A percentile compares a stretch with the other conserved stretches of the same genome.
Conservation (phyloP, 768 basidiomycete species). For the Russula vinacea region DNA sequence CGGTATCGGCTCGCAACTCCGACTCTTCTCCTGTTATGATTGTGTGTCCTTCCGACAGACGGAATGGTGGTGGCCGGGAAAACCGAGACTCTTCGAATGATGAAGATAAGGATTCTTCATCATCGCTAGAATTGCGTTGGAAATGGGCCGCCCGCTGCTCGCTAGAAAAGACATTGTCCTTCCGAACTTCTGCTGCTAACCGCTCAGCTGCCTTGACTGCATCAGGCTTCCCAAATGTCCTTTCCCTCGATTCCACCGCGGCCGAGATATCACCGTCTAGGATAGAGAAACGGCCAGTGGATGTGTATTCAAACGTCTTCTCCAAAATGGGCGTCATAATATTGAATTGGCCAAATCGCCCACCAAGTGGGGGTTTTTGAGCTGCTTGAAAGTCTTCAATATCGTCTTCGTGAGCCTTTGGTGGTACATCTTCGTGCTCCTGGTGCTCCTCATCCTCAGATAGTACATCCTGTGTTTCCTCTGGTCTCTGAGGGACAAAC, state of each 20-base stretch:
- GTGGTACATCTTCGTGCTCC: constrained; percentile 19
- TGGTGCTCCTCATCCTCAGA: constrained; percentile 33
- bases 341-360: constrained; percentile 77
- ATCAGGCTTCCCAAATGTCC: constrained; percentile 34
- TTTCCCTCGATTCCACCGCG: constrained; percentile 30
- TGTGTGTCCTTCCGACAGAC: constrained; percentile 22
- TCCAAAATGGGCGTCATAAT: constrained; percentile 99
- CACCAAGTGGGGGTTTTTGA: constrained; percentile 53
- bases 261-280: constrained; percentile 35
- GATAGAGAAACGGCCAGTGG: constrained; percentile 49
- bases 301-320: constrained; percentile 81
- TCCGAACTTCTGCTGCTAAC: constrained; percentile 46
- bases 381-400: constrained; percentile 32
- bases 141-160: constrained; percentile 22
- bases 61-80: constrained; percentile 18
- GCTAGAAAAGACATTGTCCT: constrained; percentile 30
- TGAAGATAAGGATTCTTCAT: constrained; percentile 25
- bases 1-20: constrained; percentile 22
- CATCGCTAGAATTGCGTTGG: constrained; percentile 25
- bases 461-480: constrained; percentile 23
- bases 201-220: constrained; percentile 53
- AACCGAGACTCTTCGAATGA: constrained; percentile 17
- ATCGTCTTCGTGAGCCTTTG: constrained; percentile 27
- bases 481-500: constrained; percentile 21
- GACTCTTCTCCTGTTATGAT: constrained; percentile 8